A percentile compares a stretch with the other conserved stretches of the same genome.
Evolutionary conservation across 345 rosid species (phyloP).

Genomic region (Citrus trifoliata): DNA sequence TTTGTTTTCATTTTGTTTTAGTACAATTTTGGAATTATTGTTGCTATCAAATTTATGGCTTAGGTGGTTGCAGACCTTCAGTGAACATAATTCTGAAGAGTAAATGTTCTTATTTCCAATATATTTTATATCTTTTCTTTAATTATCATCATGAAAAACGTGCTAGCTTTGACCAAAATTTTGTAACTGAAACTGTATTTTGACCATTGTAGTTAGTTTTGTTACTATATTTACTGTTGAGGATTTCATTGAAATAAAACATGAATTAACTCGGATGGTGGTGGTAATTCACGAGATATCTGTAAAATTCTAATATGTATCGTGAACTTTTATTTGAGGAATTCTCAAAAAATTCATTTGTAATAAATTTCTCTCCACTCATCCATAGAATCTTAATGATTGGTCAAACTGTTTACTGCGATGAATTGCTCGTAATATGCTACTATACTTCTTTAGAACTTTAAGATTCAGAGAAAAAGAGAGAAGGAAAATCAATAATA

Average conservation of each 20-base stretch:
- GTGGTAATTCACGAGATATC: no score
- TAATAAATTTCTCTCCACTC: no score
- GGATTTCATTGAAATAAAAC: not conserved
- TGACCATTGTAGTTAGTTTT: not conserved
- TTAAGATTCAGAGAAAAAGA: no score
- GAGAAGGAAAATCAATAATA: no score
- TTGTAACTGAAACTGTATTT: not conserved
- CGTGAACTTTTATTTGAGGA: no score
- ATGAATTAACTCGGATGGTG: no score
- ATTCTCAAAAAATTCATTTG: no score
- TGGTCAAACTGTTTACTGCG: no score
- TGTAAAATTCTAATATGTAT: no score
- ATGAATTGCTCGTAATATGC: no score
- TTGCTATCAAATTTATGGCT: not conserved
- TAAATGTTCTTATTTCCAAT: not conserved
- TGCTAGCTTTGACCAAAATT: not conserved
- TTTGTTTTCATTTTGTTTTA: not conserved
- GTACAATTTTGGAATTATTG: not conserved
- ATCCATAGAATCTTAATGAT: no score
- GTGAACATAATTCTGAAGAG: not conserved
- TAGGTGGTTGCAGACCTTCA: not conserved
- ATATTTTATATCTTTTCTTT: constrained; percentile 3
- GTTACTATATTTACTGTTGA: not conserved
- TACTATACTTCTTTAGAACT: no score
- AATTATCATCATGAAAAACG: not conserved